Conservation (phyloP, 2,329 filamentous ascomycete species). For the Ceratocystis ficicola region DNA sequence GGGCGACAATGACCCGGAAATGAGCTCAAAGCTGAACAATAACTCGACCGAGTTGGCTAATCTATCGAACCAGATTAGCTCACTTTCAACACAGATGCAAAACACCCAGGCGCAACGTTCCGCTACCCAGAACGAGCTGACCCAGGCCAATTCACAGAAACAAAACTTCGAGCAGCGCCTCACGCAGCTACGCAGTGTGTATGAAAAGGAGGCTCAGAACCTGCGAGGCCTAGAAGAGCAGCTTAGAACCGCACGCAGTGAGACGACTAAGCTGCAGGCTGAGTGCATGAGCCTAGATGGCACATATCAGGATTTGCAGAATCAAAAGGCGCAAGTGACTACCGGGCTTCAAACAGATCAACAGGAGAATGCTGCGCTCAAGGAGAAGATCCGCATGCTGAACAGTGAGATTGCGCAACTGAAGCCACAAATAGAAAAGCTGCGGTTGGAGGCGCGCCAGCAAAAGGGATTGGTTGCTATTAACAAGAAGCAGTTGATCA, state of each 20-base stretch:
- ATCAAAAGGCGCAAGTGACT: conserved; percentile 65
- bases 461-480: conserved; percentile 95
- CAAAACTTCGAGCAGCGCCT: conserved; percentile 83
- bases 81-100: conserved; percentile 84
- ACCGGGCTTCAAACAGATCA: conserved; percentile 72
- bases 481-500: conserved; percentile 93
- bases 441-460: conserved; percentile 81
- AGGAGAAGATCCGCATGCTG: conserved; percentile 72
- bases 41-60: conserved; percentile 92
- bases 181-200: conserved; percentile 71
- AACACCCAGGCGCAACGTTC: conserved; percentile 74
- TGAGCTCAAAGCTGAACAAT: conserved; percentile 73
- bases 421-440: conserved; percentile 84
- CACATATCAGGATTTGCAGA: conserved; percentile 66
- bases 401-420: conserved; percentile 75
- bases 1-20: conserved; percentile 79
- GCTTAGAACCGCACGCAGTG: conserved; percentile 59
- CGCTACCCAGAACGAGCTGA: conserved; percentile 68
- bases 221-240: conserved; percentile 78
- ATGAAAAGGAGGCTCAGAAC: conserved; percentile 85
- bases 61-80: conserved; percentile 87
- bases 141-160: conserved; percentile 73
- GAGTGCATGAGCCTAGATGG: conserved; percentile 77
- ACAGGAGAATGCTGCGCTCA: conserved; percentile 72
- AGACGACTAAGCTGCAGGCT: conserved; percentile 71